Conservation (phyloP, 2,329 filamentous ascomycete genomes). For the Trichothecium sympodiale region DNA sequence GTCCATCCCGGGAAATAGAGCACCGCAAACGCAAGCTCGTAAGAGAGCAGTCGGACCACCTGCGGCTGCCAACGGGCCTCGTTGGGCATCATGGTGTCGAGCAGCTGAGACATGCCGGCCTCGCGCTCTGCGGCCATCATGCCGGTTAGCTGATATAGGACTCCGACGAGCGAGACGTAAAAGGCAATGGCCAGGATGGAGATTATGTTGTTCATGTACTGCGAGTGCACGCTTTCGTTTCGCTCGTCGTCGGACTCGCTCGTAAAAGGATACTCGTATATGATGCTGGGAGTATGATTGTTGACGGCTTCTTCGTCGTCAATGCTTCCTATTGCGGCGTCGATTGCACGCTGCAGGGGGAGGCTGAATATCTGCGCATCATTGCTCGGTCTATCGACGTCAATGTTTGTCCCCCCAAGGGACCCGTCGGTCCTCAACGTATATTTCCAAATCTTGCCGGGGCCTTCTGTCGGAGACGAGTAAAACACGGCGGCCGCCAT, state of each 20-base stretch:
- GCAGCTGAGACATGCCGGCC: conserved; percentile 17
- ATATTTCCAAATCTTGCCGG: conserved; percentile 1
- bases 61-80: conserved; percentile 28
- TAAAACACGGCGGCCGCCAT: conserved; percentile 1
- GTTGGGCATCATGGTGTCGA: conserved; percentile 17
- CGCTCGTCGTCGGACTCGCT: not conserved
- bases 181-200: not conserved
- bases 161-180: not conserved
- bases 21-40: conserved; percentile 14
- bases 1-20: conserved; percentile 25
- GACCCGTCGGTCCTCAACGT: not conserved
- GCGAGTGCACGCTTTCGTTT: not conserved
- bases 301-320: not conserved
- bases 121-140: conserved; percentile 19
- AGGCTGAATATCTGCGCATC: not conserved
- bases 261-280: not conserved
- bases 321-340: not conserved
- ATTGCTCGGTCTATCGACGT: not conserved
- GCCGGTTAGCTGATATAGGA: conserved; percentile 5
- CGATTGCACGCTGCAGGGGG: conserved; percentile 1
- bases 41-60: conserved; percentile 13
- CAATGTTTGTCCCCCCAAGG: not conserved
- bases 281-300: not conserved
- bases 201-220: too few species aligned
- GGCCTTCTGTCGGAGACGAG: conserved; percentile 1